Evolutionary conservation across 2,329 filamentous ascomycete genomes (phyloP).

Genomic region (Cladophialophora immunda): DNA sequence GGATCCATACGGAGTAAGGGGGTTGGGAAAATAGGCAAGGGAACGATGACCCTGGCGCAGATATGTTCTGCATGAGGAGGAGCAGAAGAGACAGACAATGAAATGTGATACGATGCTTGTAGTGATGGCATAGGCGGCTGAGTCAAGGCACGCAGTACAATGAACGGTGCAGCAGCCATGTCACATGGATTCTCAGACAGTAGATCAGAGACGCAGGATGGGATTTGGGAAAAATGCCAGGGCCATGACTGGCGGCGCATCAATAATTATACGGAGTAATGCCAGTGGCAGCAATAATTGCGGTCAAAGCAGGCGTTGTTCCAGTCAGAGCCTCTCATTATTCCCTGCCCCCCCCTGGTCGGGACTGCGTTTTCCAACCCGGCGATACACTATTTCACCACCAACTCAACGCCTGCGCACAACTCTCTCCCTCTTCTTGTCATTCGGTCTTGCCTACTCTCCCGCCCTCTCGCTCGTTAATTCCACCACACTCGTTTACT

Average conservation of each 20-base stretch:
- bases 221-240: background rate
- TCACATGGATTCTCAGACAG: background rate
- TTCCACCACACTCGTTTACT: constrained; percentile 27
- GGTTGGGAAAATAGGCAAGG: constrained; percentile 5
- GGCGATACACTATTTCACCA: constrained; percentile 13
- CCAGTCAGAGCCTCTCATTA: background rate
- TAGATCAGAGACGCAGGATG: background rate
- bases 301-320: background rate
- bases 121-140: background rate
- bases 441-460: constrained; percentile 3
- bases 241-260: background rate
- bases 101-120: background rate
- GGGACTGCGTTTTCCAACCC: constrained; percentile 9
- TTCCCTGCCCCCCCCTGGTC: background rate
- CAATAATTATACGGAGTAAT: background rate
- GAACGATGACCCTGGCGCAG: background rate
- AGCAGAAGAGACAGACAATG: background rate
- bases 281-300: background rate
- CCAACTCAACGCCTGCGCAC: constrained; percentile 8
- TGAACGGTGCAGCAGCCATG: background rate
- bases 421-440: constrained; percentile 8
- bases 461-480: constrained; percentile 1
- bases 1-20: constrained; percentile 19
- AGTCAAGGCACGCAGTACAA: background rate
- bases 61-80: background rate